phyloP scores from a whole-genome alignment of 495 filamentous ascomycete species.

The Xylaria grammica region DNA sequence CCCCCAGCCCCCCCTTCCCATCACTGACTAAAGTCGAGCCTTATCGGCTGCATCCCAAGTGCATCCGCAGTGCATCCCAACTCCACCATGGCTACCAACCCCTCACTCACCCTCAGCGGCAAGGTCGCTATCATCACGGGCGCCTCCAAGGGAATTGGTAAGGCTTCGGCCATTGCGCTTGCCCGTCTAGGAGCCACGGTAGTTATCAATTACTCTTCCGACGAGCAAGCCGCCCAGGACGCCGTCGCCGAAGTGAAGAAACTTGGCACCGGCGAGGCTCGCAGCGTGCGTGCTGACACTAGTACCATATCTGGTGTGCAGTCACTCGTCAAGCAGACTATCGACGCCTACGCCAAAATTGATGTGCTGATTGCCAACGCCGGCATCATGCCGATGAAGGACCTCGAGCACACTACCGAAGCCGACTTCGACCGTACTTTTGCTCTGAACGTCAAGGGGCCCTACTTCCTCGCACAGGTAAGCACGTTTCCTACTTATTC shows the following conservation, averaged over 20 bases:
- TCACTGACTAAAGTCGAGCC: no score
- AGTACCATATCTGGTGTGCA: slow-evolving; percentile 63
- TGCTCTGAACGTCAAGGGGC: slow-evolving; percentile 69
- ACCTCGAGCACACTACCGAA: slow-evolving; percentile 63
- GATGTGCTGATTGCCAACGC: slow-evolving; percentile 72
- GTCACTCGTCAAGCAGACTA: slow-evolving; percentile 50
- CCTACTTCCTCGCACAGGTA: slow-evolving; percentile 55
- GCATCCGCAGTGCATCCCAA: neutral
- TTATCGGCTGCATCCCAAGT: no score
- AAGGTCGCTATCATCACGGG: slow-evolving; percentile 72
- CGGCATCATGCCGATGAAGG: slow-evolving; percentile 56
- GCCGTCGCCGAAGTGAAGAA: slow-evolving; percentile 49
- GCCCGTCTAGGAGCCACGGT: slow-evolving; percentile 65
- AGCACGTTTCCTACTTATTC: neutral
- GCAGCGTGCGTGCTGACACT: slow-evolving; percentile 69
- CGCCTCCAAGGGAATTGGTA: slow-evolving; percentile 70
- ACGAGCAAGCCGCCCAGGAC: slow-evolving; percentile 57
- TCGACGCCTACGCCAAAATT: slow-evolving; percentile 62
- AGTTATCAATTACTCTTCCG: slow-evolving; percentile 66
- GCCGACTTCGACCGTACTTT: slow-evolving; percentile 62
- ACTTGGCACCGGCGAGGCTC: slow-evolving; percentile 56
- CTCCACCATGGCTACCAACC: slow-evolving; percentile 20
- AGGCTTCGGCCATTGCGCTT: slow-evolving; percentile 59
- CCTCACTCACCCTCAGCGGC: slow-evolving; percentile 47
- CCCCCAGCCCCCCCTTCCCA: no score